These are phyloP conservation scores for Cunninghamia lanceolata DNA, from an alignment of 75 land plant genomes.

Conservation along the genomic window DNA sequence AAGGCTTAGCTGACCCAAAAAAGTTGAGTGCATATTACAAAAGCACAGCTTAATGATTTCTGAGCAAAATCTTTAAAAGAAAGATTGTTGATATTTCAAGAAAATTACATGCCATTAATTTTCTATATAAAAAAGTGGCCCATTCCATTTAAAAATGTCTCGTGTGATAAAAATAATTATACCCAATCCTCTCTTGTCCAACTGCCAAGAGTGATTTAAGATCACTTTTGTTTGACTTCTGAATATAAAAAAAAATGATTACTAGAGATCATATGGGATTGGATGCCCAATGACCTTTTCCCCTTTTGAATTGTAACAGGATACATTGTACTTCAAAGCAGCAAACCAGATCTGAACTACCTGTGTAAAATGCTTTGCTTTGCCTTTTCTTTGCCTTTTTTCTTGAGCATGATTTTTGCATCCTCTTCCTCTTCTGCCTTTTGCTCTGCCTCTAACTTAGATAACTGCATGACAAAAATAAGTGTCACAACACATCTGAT, in stretches of 20 bases:
- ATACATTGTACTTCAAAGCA: neutral
- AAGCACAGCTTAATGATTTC: neutral
- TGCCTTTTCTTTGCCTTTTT: conserved; percentile 45
- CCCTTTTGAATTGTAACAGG: neutral
- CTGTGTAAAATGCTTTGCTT: conserved; percentile 10
- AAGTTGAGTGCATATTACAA: neutral
- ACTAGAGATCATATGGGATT: neutral
- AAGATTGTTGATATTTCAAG: neutral
- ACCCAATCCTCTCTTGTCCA: neutral
- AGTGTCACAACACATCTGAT: neutral
- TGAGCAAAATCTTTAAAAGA: neutral
- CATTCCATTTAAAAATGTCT: neutral
- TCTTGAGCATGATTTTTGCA: conserved; percentile 40
- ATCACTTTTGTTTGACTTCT: neutral
- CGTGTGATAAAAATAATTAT: neutral
- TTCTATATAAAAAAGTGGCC: neutral
- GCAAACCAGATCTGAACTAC: neutral
- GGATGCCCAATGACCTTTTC: neutral
- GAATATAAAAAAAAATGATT: neutral
- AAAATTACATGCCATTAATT: neutral
- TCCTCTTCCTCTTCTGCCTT: conserved; percentile 90
- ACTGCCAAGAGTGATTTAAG: neutral
- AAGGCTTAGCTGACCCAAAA: neutral
- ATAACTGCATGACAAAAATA: conserved; percentile 47
- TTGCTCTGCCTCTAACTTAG: conserved; percentile 90